Conservation (phyloP, 495 filamentous ascomycete species). For the Tuber umbilicatum region DNA sequence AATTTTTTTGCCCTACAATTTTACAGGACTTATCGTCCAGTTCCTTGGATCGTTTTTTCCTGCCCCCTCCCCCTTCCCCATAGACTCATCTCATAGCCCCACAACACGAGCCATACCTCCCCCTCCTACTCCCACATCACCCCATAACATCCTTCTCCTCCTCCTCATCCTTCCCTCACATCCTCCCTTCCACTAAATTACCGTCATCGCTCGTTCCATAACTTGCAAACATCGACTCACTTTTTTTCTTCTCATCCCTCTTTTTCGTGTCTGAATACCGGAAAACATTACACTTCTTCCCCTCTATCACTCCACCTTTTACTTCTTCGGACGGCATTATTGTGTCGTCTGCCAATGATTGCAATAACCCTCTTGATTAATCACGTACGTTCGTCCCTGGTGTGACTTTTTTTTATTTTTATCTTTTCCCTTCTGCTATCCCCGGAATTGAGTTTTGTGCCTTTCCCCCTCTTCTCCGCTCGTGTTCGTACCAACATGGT, state of each 20-base stretch:
- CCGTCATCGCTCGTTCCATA: conserved; percentile 18
- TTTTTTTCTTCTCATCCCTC: neutral
- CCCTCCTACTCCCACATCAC: conserved; percentile 41
- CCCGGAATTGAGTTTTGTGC: conserved; percentile 12
- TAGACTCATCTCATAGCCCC: conserved; percentile 10
- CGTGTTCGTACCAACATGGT: neutral
- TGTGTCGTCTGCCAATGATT: conserved; percentile 38
- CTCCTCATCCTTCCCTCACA: conserved; percentile 6
- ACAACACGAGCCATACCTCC: conserved; percentile 46
- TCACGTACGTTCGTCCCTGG: conserved; percentile 23
- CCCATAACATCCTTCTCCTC: conserved; percentile 43
- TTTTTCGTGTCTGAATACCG: neutral
- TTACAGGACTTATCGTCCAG: too few relatives aligned
- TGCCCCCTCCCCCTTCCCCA: neutral
- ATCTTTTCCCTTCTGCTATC: conserved; percentile 1
- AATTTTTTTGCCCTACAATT: neutral
- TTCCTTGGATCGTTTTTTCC: neutral
- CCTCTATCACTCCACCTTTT: neutral
- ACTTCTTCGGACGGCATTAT: conserved; percentile 27
- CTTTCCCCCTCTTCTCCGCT: neutral
- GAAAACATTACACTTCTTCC: neutral
- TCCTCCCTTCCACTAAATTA: neutral
- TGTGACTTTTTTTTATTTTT: neutral
- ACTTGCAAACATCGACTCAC: neutral
- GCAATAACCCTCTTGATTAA: conserved; percentile 32